These are phyloP conservation scores for Backusella luteola DNA, from an alignment of 192 early-diverging fungal species.

Conservation along the genomic window DNA sequence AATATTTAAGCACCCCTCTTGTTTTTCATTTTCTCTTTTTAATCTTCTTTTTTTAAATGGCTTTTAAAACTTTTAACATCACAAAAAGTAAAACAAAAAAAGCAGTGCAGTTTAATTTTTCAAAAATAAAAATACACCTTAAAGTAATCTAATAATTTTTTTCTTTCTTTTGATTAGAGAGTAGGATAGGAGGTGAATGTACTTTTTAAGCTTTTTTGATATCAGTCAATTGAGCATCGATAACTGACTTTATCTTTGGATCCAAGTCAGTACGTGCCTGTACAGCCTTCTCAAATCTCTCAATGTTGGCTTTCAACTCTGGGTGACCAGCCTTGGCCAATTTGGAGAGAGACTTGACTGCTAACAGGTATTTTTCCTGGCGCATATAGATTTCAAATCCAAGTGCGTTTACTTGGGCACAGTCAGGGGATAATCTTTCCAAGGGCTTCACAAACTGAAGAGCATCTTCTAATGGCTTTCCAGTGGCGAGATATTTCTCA, in stretches of 20 bases:
- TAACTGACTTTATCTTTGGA: slow-evolving; percentile 7
- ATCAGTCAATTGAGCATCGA: slow-evolving; percentile 2
- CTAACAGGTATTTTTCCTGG: slow-evolving; percentile 68
- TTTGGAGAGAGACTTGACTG: slow-evolving; percentile 56
- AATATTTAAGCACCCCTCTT: neutral
- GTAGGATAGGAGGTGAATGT: neutral
- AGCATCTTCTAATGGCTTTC: slow-evolving; percentile 71
- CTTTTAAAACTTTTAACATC: neutral
- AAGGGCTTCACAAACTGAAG: slow-evolving; percentile 77
- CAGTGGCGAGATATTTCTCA: slow-evolving; percentile 55
- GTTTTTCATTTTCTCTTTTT: neutral
- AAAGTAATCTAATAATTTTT: neutral
- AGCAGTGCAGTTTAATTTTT: slow-evolving; percentile 6
- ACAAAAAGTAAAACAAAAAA: slow-evolving; percentile 6
- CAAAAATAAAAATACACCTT: slow-evolving; percentile 8
- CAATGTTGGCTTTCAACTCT: slow-evolving; percentile 44
- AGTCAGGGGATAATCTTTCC: slow-evolving; percentile 49
- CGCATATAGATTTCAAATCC: slow-evolving; percentile 66
- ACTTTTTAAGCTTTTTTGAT: slow-evolving; percentile 13
- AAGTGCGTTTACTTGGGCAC: slow-evolving; percentile 62
- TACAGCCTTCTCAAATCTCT: slow-evolving; percentile 45
- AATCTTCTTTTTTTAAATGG: neutral
- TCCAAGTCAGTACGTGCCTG: slow-evolving; percentile 14
- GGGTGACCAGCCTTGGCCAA: slow-evolving; percentile 38
- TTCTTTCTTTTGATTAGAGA: slow-evolving; percentile 5